Conservation (phyloP, 1,284 basidiomycete genomes). For the Xerocomus minutiporus region DNA sequence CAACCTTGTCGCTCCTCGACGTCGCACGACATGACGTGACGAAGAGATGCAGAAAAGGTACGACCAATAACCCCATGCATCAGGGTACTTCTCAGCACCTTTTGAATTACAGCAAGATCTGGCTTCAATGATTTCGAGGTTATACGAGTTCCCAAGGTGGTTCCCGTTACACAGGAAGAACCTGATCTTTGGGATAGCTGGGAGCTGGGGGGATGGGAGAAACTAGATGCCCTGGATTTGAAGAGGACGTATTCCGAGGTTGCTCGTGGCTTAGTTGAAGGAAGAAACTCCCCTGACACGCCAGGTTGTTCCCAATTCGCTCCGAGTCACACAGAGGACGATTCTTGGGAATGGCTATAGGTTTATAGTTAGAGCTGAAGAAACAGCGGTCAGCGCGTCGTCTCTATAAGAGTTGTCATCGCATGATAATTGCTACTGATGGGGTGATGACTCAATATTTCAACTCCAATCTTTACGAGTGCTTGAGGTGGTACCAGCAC, state of each 20-base stretch:
- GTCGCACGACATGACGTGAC: slow-evolving; percentile 10
- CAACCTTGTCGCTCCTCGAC: slow-evolving; percentile 19
- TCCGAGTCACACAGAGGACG: slow-evolving; percentile 9
- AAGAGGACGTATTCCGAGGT: slow-evolving; percentile 28
- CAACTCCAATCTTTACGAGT: no score
- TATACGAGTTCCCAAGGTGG: slow-evolving; percentile 16
- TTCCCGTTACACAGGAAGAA: slow-evolving; percentile 15
- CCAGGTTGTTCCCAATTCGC: not conserved
- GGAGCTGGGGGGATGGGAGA: slow-evolving; percentile 21
- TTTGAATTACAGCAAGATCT: slow-evolving; percentile 9
- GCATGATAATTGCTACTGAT: no score
- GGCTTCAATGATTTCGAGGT: slow-evolving; percentile 23
- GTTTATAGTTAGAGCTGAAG: not conserved
- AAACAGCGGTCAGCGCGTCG: no score
- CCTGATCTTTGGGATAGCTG: slow-evolving; percentile 7
- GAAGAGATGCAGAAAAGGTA: slow-evolving; percentile 12
- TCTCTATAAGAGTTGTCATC: no score
- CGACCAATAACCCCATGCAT: not conserved
- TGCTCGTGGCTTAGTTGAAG: slow-evolving; percentile 7
- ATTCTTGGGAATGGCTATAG: slow-evolving; percentile 21
- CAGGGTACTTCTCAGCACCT: not conserved
- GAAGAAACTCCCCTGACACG: not conserved
- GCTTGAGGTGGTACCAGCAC: no score
- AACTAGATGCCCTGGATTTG: slow-evolving; percentile 10
- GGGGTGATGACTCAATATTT: no score